Percentiles rank a stretch among this genome's conserved stretches.
phyloP scores from a whole-genome alignment of 2,329 filamentous ascomycete genomes.

The Aspergillus sp. region DNA sequence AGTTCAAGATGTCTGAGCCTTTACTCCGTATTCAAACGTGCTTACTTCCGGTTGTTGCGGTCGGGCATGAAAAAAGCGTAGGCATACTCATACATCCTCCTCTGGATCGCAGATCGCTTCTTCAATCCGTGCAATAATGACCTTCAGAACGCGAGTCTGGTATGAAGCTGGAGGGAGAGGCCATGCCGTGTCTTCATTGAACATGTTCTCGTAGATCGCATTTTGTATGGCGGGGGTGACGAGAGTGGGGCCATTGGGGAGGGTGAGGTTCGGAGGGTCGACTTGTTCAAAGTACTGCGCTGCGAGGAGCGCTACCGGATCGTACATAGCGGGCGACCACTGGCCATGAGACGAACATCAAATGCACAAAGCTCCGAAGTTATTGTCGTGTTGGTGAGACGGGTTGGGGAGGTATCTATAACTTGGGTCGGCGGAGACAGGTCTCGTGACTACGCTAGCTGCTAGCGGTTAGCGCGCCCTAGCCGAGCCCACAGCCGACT shows the following conservation, averaged over 20 bases:
- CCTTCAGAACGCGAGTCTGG: slow-evolving; percentile 72
- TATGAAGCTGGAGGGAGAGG: slow-evolving; percentile 71
- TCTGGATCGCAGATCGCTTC: slow-evolving; percentile 78
- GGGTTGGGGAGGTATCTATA: background rate
- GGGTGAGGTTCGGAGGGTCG: slow-evolving; percentile 63
- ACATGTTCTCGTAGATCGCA: slow-evolving; percentile 68
- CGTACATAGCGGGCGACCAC: slow-evolving; percentile 14
- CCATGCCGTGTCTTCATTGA: slow-evolving; percentile 60
- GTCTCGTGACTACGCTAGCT: slow-evolving; percentile 17
- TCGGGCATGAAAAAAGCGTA: background rate
- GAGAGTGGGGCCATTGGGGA: slow-evolving; percentile 63
- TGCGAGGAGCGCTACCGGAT: slow-evolving; percentile 41
- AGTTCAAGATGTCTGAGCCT: background rate
- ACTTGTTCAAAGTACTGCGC: slow-evolving; percentile 82
- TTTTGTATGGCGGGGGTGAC: slow-evolving; percentile 67
- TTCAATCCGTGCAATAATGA: slow-evolving; percentile 72
- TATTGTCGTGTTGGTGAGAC: background rate
- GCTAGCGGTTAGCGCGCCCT: slow-evolving; percentile 39
- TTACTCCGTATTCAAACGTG: background rate
- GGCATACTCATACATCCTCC: slow-evolving; percentile 69
- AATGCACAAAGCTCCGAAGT: background rate
- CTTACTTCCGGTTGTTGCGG: background rate
- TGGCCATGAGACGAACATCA: background rate
- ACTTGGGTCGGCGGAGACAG: background rate
- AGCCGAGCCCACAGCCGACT: slow-evolving; percentile 47